Evolutionary conservation across 2,329 filamentous ascomycete species (phyloP).

Genomic region (Knufia fluminis): DNA sequence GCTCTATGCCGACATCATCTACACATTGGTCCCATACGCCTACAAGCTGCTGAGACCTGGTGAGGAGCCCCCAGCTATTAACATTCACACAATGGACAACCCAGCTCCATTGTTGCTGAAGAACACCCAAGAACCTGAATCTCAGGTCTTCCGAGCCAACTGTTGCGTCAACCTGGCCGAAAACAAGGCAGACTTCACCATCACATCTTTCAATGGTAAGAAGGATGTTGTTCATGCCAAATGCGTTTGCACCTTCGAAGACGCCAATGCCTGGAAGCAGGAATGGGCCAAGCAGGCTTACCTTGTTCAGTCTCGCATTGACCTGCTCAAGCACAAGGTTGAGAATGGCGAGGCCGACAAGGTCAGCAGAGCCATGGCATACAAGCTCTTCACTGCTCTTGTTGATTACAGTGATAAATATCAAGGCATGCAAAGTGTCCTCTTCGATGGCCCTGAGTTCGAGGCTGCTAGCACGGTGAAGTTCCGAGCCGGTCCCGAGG

Average conservation of each 20-base stretch:
- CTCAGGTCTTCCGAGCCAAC: slow-evolving; percentile 18
- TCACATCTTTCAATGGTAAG: slow-evolving; percentile 22
- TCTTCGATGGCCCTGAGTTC: slow-evolving; percentile 28
- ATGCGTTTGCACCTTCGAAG: slow-evolving; percentile 25
- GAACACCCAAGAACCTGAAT: slow-evolving; percentile 22
- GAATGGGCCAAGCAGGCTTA: slow-evolving; percentile 26
- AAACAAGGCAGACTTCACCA: slow-evolving; percentile 22
- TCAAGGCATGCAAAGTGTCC: slow-evolving; percentile 30
- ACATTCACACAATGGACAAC: slow-evolving; percentile 24
- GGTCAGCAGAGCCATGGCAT: slow-evolving; percentile 28
- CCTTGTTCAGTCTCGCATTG: slow-evolving; percentile 28
- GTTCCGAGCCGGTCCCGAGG: slow-evolving; percentile 23
- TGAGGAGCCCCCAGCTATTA: slow-evolving; percentile 23
- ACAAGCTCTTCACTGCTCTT: slow-evolving; percentile 29
- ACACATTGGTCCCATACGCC: slow-evolving; percentile 55
- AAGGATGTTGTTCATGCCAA: slow-evolving; percentile 25
- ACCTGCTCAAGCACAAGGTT: slow-evolving; percentile 24
- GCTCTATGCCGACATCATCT: slow-evolving; percentile 55
- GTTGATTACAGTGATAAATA: slow-evolving; percentile 29
- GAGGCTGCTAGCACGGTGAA: slow-evolving; percentile 30
- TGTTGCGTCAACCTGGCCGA: slow-evolving; percentile 22
- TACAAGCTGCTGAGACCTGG: slow-evolving; percentile 21
- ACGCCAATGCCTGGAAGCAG: slow-evolving; percentile 23
- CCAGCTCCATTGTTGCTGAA: slow-evolving; percentile 22
- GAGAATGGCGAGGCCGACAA: slow-evolving; percentile 25